phyloP scores from a whole-genome alignment of 1,139 yeast species.

The Yamadazyma triangularis region DNA sequence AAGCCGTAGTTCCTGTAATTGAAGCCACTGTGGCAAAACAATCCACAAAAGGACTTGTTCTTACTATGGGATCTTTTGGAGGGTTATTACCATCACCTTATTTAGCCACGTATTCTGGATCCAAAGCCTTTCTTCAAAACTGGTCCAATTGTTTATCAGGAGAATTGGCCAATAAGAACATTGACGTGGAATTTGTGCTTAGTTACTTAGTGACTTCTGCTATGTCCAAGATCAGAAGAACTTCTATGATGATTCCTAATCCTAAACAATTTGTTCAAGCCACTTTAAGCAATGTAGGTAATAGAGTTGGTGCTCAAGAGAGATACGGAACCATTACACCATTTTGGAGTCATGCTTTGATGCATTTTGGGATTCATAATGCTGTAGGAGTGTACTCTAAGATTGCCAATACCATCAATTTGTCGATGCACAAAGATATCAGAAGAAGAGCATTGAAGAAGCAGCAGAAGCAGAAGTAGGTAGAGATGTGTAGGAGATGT shows the following conservation, averaged over 20 bases:
- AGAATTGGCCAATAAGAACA: conserved; percentile 61
- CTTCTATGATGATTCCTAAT: conserved; percentile 74
- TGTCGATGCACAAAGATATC: conserved; percentile 72
- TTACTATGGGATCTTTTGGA: conserved; percentile 97
- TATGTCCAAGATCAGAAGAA: conserved; percentile 86
- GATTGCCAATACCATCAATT: conserved; percentile 64
- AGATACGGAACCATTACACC: conserved; percentile 87
- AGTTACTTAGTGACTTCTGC: conserved; percentile 94
- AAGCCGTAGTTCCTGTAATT: conserved; percentile 66
- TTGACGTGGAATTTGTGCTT: conserved; percentile 82
- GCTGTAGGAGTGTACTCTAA: conserved; percentile 78
- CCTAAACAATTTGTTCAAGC: conserved; percentile 75
- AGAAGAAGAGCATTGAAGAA: conserved; percentile 76
- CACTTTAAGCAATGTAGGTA: conserved; percentile 66
- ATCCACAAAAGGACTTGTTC: conserved; percentile 60
- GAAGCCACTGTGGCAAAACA: conserved; percentile 43
- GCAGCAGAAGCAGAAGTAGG: background rate
- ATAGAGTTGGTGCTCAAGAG: conserved; percentile 90
- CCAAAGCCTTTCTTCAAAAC: conserved; percentile 88
- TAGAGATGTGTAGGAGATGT: too few relatives aligned
- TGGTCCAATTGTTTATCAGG: conserved; percentile 93
- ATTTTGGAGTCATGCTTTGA: conserved; percentile 88
- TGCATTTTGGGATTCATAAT: conserved; percentile 80
- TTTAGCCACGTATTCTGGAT: conserved; percentile 92
- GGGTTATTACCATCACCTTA: conserved; percentile 91